phyloP scores from a whole-genome alignment of 495 filamentous ascomycete species.

The Mytilinidion resinicola region DNA sequence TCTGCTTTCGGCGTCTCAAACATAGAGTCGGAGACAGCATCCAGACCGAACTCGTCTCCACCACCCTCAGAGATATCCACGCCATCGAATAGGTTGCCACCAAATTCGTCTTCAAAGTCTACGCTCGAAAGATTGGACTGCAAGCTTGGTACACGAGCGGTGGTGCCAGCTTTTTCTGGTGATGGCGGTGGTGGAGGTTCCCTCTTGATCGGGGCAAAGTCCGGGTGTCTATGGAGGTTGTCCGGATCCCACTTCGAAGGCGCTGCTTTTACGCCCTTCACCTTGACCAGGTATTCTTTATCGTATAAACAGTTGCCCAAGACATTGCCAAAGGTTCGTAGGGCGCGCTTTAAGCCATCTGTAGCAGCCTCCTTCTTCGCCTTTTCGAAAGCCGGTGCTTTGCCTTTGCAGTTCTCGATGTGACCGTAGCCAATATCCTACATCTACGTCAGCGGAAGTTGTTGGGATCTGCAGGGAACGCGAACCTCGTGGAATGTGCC shows the following conservation, averaged over 20 bases:
- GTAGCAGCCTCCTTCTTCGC: slow-evolving; percentile 97
- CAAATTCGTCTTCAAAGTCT: slow-evolving; percentile 59
- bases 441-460: neutral
- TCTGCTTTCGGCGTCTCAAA: slow-evolving; percentile 4
- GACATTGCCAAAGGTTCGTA: slow-evolving; percentile 92
- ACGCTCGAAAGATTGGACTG: slow-evolving; percentile 19
- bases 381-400: slow-evolving; percentile 92
- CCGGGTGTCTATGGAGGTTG: slow-evolving; percentile 73
- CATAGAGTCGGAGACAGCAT: neutral
- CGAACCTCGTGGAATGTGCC: slow-evolving; percentile 82
- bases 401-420: slow-evolving; percentile 90
- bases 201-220: slow-evolving; percentile 51
- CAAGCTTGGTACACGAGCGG: slow-evolving; percentile 18
- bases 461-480: neutral
- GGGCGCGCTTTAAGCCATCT: slow-evolving; percentile 80
- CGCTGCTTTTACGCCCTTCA: slow-evolving; percentile 70
- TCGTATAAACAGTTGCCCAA: slow-evolving; percentile 97
- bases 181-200: slow-evolving; percentile 4
- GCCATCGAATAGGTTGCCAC: slow-evolving; percentile 48
- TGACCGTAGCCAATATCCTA: slow-evolving; percentile 91
- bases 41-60: slow-evolving; percentile 12
- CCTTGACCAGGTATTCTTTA: slow-evolving; percentile 80
- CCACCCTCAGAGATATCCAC: slow-evolving; percentile 28
- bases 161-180: slow-evolving; percentile 2
- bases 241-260: slow-evolving; percentile 64